Evolutionary conservation across 139 green algal genomes (phyloP), one percentile per base, ranked within the genome.

Genomic region (Microglena sp.): DNA sequence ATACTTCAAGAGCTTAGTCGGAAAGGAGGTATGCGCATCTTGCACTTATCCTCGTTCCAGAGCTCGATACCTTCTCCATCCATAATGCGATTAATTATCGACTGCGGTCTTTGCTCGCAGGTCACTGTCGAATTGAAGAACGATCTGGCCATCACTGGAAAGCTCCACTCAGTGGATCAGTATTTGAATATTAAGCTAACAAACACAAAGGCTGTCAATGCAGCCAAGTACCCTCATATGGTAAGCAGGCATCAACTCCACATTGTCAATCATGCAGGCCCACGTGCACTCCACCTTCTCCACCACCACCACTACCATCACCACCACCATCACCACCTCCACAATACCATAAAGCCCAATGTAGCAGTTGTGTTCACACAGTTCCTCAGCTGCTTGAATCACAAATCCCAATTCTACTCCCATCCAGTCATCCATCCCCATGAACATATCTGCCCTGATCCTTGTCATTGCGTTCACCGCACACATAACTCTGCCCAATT

Each of bases 121-220:
- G 83, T 99, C 15, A 97, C 89, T 5, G 93, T 99, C 33, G 94
- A 99, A 77, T 77, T 99, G 3, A 99, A 99, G 77, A 99, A 99
- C 69, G 93, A 99, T 60, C 63, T 99, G 33, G 82, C 86, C 28
- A 97, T 99, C 54, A 91, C 75, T 0, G 94, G 94, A 1, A 88
- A 76, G 4, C 74, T 99, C 50, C 90, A 97, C 60, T 96, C 86
- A 4, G 92, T 99, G n/a, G 94, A 99, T 67, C 93, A 99, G 78
- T 99, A 96, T 77, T 69, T 99, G 0, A 99, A 98, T 72, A 90
- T 99, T 71, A 98, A 98, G 72, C 84, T 99, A n/a, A 82, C 88
- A 34, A 91, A 95, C 64, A 90, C 84, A 11, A 60, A 74, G 8
- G 89, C 96, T 4, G 77, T 90, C 5, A 89, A 98, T 44, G 84